Conservation (phyloP, 768 basidiomycete genomes). For the Omphalotus guepiniiformis region DNA sequence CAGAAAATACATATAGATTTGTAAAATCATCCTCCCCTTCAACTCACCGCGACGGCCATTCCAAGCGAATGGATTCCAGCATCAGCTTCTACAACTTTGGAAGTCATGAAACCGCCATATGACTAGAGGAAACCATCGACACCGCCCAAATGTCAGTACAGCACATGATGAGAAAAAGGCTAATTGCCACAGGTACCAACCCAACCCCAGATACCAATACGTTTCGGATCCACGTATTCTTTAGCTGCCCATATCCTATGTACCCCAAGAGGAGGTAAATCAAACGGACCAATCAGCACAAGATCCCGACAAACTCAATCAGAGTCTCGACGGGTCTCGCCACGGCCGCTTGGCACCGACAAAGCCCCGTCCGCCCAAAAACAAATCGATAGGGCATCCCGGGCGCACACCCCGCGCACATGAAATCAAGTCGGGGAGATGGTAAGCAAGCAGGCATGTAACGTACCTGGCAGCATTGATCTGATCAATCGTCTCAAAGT, state of each 20-base stretch:
- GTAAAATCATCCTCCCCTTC: conserved; percentile 3
- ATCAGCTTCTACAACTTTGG: conserved; percentile 87
- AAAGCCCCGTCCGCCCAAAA: neutral
- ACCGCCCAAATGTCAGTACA: neutral
- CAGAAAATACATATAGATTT: neutral
- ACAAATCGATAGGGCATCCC: no score
- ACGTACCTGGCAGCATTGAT: conserved; percentile 80
- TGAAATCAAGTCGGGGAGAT: no score
- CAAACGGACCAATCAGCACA: neutral
- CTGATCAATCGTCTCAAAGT: conserved; percentile 87
- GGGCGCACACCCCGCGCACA: neutral
- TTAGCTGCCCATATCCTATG: conserved; percentile 80
- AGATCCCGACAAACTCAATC: neutral
- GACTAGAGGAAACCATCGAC: conserved; percentile 56
- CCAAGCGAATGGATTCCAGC: conserved; percentile 88
- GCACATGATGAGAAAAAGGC: neutral
- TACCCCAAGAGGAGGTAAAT: neutral
- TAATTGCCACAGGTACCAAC: conserved; percentile 38
- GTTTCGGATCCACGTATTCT: conserved; percentile 80
- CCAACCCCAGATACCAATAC: conserved; percentile 99
- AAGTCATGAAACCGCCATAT: conserved; percentile 94
- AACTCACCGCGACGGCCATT: conserved; percentile 83
- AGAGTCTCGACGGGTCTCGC: neutral
- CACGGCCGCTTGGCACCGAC: no score
- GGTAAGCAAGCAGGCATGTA: neutral